phyloP scores from a whole-genome alignment of 75 land plant species.

The Sequoia sempervirens region DNA sequence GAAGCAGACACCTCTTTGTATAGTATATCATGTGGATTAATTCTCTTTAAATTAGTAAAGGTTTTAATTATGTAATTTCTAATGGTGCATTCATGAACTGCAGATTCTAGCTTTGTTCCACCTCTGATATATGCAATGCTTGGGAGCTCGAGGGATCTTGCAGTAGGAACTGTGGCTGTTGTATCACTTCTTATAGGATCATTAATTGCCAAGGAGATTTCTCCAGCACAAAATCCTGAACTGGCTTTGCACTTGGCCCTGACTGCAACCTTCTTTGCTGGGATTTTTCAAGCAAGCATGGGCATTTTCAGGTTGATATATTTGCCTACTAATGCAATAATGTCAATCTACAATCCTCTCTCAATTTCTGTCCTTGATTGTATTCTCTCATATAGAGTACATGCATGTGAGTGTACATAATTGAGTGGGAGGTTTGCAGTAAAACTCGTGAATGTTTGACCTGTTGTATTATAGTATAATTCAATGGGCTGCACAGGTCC shows the following conservation, averaged over 20 bases:
- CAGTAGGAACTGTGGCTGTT: conserved; percentile 83
- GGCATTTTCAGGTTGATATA: conserved; percentile 68
- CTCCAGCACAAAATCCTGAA: conserved; percentile 26
- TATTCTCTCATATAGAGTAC: neutral
- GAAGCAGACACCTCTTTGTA: neutral
- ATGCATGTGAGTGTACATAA: neutral
- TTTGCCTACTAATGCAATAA: neutral
- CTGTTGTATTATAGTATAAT: neutral
- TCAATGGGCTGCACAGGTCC: neutral
- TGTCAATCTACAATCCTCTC: neutral
- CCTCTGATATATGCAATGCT: conserved; percentile 76
- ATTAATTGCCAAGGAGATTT: conserved; percentile 49
- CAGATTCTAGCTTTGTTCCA: conserved; percentile 95
- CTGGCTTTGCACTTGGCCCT: conserved; percentile 56
- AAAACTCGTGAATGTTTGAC: neutral
- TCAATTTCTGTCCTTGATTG: neutral
- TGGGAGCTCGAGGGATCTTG: conserved; percentile 85
- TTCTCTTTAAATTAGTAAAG: neutral
- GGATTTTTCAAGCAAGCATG: conserved; percentile 69
- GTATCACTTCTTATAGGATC: conserved; percentile 66
- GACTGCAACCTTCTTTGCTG: conserved; percentile 82
- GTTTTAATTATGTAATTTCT: neutral
- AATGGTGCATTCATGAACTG: neutral
- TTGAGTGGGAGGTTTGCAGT: neutral
- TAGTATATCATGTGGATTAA: neutral